Evolutionary conservation across 1,284 basidiomycete genomes (phyloP).

Genomic region (Singerocomus rubriflavus): DNA sequence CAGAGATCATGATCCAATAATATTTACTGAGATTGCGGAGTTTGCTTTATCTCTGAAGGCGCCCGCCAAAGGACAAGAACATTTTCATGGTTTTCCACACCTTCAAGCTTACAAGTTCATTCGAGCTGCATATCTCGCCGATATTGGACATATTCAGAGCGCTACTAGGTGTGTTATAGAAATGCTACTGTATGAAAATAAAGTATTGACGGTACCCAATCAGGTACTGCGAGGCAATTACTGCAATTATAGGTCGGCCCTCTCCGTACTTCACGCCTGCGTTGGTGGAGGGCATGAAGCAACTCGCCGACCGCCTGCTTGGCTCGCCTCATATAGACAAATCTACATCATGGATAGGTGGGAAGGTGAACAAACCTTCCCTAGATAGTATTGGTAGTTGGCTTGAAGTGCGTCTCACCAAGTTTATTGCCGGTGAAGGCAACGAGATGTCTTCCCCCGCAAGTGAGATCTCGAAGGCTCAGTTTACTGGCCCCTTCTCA

Average conservation of each 20-base stretch:
- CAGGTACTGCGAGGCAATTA: slow-evolving; percentile 94
- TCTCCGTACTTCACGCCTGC: slow-evolving; percentile 69
- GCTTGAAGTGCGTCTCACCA: slow-evolving; percentile 92
- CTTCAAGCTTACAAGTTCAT: slow-evolving; percentile 88
- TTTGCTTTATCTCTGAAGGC: slow-evolving; percentile 82
- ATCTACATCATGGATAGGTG: slow-evolving; percentile 76
- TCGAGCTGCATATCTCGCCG: slow-evolving; percentile 75
- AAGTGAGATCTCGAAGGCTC: slow-evolving; percentile 41
- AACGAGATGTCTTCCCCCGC: slow-evolving; percentile 46
- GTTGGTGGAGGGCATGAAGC: slow-evolving; percentile 77
- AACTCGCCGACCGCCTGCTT: slow-evolving; percentile 77
- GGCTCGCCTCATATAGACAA: slow-evolving; percentile 75
- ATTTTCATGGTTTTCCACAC: slow-evolving; percentile 80
- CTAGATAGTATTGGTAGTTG: slow-evolving; percentile 91
- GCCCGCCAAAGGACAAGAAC: slow-evolving; percentile 80
- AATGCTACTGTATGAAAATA: background rate
- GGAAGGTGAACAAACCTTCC: slow-evolving; percentile 83
- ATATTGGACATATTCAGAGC: slow-evolving; percentile 70
- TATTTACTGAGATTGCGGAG: slow-evolving; percentile 91
- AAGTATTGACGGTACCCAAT: slow-evolving; percentile 11
- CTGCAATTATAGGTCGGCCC: slow-evolving; percentile 58
- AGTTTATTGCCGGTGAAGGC: slow-evolving; percentile 91
- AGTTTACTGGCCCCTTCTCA: slow-evolving; percentile 80
- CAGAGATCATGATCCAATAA: slow-evolving; percentile 75
- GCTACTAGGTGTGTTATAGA: slow-evolving; percentile 61